Base-by-base conservation (phyloP, 169 alveolate species). In the Babesia bigemina region DNA sequence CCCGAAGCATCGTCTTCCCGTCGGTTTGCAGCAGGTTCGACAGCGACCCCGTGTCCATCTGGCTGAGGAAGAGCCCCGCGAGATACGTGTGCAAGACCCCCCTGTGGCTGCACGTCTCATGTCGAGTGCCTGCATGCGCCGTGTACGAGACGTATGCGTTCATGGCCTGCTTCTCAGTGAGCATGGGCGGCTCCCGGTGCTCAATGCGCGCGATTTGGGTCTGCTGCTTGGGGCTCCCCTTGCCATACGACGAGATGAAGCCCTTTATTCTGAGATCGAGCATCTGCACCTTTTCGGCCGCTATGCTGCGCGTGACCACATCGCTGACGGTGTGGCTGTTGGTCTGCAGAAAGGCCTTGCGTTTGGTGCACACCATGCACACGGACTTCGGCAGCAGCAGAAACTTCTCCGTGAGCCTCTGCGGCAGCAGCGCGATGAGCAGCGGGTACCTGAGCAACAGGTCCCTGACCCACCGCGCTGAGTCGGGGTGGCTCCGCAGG, bases 311-410 rank as follows among this genome's bases (percentile, higher is more conserved):
- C 57, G 52, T 12, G 61, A 56, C 33, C 52, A 71, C 70, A 6
- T 47, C 70, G 24, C 26, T 36, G 21, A 55, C 65, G 36, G 29
- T 17, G 50, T 71, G 61, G 61, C 72, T 62, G 36, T 74, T 74
- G 0, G 21, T 39, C n/a, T 26, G 63, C 36, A 60, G 26, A 36
- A 63, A 55, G 33, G 81, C 2, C 50, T 59, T 71, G 21, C 75
- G 70, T 53, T 83, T 83, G 16, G 78, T 53, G 72, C 90, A 83
- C 14, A 61, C 59, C n/a, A 70, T 69, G 55, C 90, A 83, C 28
- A 73, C 70, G 21, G 75, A 48, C 50, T 83, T 83, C 39, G 90
- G 90, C 55, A 83, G 48, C 28, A 67, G 72, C 53, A 83, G 69
- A 33, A 61, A 67, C 7, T 57, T 48, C 59, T 28, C 56, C 42